These are phyloP conservation scores for Neonectria magnoliae DNA, from an alignment of 2,329 filamentous ascomycete genomes.

Conservation along the genomic window DNA sequence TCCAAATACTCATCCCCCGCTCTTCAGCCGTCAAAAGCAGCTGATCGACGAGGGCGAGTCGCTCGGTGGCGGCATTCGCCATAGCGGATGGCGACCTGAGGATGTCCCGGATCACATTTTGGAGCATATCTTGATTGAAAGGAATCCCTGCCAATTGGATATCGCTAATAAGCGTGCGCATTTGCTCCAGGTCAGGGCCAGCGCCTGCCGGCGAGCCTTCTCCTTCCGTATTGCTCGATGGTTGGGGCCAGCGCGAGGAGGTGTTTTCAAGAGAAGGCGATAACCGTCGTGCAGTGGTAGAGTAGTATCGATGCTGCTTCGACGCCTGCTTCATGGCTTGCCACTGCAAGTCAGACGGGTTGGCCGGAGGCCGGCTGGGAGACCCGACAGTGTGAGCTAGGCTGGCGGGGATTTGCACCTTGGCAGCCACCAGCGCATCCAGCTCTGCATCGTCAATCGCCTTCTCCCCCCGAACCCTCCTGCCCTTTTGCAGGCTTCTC, in stretches of 20 bases:
- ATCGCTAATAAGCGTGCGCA: slow-evolving; percentile 49
- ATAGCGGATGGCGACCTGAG: slow-evolving; percentile 42
- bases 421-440: slow-evolving; percentile 44
- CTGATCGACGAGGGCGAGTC: slow-evolving; percentile 53
- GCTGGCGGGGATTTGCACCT: slow-evolving; percentile 46
- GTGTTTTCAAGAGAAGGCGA: slow-evolving; percentile 10
- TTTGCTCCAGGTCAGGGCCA: slow-evolving; percentile 28
- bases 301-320: slow-evolving; percentile 48
- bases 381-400: background rate
- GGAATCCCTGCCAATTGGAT: slow-evolving; percentile 51
- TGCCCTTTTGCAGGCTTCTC: slow-evolving; percentile 46
- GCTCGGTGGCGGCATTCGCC: slow-evolving; percentile 40
- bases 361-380: background rate
- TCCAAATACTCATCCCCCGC: slow-evolving; percentile 55
- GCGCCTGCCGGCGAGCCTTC: background rate
- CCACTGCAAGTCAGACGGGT: slow-evolving; percentile 47
- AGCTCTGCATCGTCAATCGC: slow-evolving; percentile 41
- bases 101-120: slow-evolving; percentile 52
- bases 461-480: slow-evolving; percentile 44
- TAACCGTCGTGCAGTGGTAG: slow-evolving; percentile 44
- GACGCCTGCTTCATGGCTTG: slow-evolving; percentile 48
- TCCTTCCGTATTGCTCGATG: background rate
- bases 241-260: background rate
- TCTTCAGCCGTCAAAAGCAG: slow-evolving; percentile 58
- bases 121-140: slow-evolving; percentile 48